Evolutionary conservation across 1,139 yeast genomes (phyloP), one percentile per base, ranked within the genome.

Genomic region (Sugiyamaella paludigena): DNA sequence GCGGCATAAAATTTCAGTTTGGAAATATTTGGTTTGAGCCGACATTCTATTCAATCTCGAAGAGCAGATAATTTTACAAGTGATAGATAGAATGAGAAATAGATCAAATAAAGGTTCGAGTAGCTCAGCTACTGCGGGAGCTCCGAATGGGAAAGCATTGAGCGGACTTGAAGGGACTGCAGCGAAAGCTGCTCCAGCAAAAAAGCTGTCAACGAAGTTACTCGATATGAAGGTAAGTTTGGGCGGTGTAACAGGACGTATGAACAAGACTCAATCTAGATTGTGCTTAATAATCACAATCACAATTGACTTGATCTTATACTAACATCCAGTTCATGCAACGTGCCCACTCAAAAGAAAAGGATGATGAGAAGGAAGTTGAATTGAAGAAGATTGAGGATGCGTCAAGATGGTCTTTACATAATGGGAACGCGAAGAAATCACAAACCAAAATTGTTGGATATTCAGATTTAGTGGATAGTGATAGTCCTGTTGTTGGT

Each of bases 151-250:
- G 19, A 29, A 31, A n/a, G 40, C 44, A 7, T 39, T 49, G 11
- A 35, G 39, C 9, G 56, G 54, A 9, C 40, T 47, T 9, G 49
- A 45, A 16, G 61, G 57, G 1, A 42, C 50, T 8, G 55, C 57
- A 11, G 49, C 52, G 13, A 56, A 56, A 42, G 39, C 60, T 1
- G 50, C 57, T 32, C 51, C 58, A 32, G 50, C 59, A 42, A 50
- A 56, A 53, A 68, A 72, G 33, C 72, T 83, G 58, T 82, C 88
- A n/a, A 75, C 77, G 57, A 73, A 84, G 58, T 83, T 84, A 59
- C 70, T 80, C 78, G 82, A 80, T 75, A 84, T 84, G 91, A 84
- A 84, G 75, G 71, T 67, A 54, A 29, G 66, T 49, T 9, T 12
- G 13, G 12, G 4, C 32, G 12, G n/a, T 29, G 12, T 13, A 16